Base-by-base conservation (phyloP, 805 yeast species). In the Komagataella phaffii region DNA sequence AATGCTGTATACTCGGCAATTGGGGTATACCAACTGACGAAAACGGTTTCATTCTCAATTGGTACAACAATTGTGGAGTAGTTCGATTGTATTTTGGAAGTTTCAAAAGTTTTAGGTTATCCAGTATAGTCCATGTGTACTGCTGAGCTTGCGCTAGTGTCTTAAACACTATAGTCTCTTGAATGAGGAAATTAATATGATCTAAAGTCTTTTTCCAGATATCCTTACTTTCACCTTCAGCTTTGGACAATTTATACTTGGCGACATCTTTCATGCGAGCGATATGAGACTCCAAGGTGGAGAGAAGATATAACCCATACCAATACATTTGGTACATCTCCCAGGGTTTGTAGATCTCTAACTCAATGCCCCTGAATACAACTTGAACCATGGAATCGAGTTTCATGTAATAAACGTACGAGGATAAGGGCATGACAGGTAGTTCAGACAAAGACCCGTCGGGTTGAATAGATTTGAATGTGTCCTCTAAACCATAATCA, bases 21-120 rank as follows among this genome's bases (percentile, higher is more conserved):
- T 72, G 74, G 1, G 96, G 96, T 8, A 80, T 80, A 0, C 95
- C 96, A 18, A 89, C 83, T 0, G 88, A 76, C 19, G 83, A 77
- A 68, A 85, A 87, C 3, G 93, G 81, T 62, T 88, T 88, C 76
- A 88, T 74, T 57, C 95, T 76, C 48, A 88, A 67, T 7, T 73
- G 66, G 60, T 74, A 81, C 17, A 76, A 61, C 44, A 69, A 55
- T 48, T 67, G 67, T 54, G 62, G 66, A 2, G 64, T 52, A 8
- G 57, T 62, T 51, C 58, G 61, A 53, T 60, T 55, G 24, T 56
- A 52, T 47, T 61, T 62, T 1, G 71, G 69, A 7, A 62, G 55
- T 18, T 58, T 55, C 24, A 64, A 52, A 30, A 66, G 43, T 8
- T 43, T 30, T 18, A 54, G 47, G 21, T 46, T 47, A 46, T 53